Evolutionary conservation across 1,139 yeast genomes (phyloP).

Genomic region (Casaregolazyma lundiana): DNA sequence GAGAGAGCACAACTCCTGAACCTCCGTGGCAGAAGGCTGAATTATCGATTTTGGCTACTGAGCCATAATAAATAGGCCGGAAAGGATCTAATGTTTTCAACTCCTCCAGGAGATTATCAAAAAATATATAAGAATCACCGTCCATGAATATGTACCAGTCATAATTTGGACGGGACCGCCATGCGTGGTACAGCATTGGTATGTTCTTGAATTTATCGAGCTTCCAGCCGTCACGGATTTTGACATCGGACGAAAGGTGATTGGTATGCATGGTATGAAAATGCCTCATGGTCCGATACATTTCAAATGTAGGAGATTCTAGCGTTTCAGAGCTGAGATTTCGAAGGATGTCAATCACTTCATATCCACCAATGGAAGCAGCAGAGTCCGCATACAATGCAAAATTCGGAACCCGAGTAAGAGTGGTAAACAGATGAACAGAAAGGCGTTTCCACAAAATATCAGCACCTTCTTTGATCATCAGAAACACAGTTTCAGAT

Average conservation of each 20-base stretch:
- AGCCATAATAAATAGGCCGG: conserved; percentile 31
- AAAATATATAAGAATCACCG: conserved; percentile 34
- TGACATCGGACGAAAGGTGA: conserved; percentile 21
- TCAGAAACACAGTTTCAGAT: conserved; percentile 25
- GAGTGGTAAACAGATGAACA: conserved; percentile 32
- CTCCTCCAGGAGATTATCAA: conserved; percentile 28
- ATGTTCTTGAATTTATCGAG: conserved; percentile 37
- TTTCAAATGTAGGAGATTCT: conserved; percentile 22
- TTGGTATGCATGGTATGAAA: conserved; percentile 25
- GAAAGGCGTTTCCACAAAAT: conserved; percentile 36
- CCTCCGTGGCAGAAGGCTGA: conserved; percentile 38
- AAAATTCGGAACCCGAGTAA: conserved; percentile 32
- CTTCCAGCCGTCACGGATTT: conserved; percentile 31
- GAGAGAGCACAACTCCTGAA: conserved; percentile 35
- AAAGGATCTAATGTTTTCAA: conserved; percentile 24
- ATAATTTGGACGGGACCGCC: conserved; percentile 24
- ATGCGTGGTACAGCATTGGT: conserved; percentile 38
- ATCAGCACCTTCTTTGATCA: conserved; percentile 35
- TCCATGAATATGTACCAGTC: conserved; percentile 39
- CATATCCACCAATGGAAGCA: conserved; percentile 29
- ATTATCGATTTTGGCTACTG: conserved; percentile 22
- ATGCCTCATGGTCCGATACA: conserved; percentile 28
- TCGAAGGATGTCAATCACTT: conserved; percentile 30
- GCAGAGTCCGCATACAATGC: conserved; percentile 32
- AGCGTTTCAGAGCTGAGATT: conserved; percentile 15